phyloP scores from a whole-genome alignment of 768 basidiomycete species.

The Leccinum imitatum region DNA sequence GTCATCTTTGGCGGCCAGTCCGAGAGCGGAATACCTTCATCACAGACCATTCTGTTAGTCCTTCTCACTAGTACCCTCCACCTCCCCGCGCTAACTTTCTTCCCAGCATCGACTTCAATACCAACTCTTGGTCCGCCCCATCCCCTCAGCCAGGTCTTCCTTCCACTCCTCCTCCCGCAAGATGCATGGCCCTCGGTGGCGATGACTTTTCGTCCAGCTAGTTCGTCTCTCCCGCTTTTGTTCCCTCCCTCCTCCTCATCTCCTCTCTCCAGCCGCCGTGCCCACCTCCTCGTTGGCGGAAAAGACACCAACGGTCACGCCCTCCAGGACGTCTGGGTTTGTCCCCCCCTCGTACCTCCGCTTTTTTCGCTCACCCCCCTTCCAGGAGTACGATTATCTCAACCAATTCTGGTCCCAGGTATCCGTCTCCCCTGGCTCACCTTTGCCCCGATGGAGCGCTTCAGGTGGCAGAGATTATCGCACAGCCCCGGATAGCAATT shows the following conservation, averaged over 20 bases:
- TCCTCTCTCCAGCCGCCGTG: slow-evolving; percentile 55
- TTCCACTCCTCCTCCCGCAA: slow-evolving; percentile 51
- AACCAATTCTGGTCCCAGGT: slow-evolving; percentile 78
- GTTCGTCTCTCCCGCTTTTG: slow-evolving; percentile 42
- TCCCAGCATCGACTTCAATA: slow-evolving; percentile 59
- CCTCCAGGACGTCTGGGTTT: slow-evolving; percentile 74
- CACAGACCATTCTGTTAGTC: slow-evolving; percentile 66
- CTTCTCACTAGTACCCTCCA: neutral
- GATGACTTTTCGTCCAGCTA: slow-evolving; percentile 80
- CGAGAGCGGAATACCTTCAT: slow-evolving; percentile 57
- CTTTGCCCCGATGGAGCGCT: slow-evolving; percentile 67
- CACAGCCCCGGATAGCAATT: slow-evolving; percentile 25
- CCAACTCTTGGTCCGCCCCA: slow-evolving; percentile 61
- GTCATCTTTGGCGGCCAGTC: slow-evolving; percentile 80
- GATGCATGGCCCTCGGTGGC: slow-evolving; percentile 64
- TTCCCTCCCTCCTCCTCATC: slow-evolving; percentile 18
- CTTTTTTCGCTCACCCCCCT: slow-evolving; percentile 8
- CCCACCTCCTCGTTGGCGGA: slow-evolving; percentile 75
- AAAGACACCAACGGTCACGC: slow-evolving; percentile 52
- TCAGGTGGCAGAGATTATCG: slow-evolving; percentile 72
- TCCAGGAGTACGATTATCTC: slow-evolving; percentile 74
- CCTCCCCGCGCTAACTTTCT: slow-evolving; percentile 6
- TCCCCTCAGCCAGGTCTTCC: slow-evolving; percentile 49
- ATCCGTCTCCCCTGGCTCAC: slow-evolving; percentile 47
- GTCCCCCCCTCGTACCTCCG: slow-evolving; percentile 17